Evolutionary conservation across 345 rosid species (phyloP).

Genomic region (Linum usitatissimum): DNA sequence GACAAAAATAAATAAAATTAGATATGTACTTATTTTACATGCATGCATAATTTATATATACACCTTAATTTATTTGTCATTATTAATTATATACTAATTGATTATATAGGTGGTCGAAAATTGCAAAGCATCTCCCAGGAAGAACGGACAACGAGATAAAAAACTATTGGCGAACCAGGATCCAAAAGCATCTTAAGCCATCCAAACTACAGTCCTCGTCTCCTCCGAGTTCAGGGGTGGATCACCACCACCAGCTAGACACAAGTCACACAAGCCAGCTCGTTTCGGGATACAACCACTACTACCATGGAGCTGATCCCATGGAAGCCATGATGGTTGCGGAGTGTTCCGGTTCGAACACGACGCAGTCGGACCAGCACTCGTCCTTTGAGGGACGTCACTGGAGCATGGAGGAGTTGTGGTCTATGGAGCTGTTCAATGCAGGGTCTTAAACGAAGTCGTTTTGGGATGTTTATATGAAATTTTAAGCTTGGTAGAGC

Average conservation of each 20-base stretch:
- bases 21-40: background rate
- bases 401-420: conserved; percentile 81
- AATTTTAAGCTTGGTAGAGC: background rate
- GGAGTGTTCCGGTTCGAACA: background rate
- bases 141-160: conserved; percentile 97
- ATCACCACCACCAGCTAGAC: background rate
- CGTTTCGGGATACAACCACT: conserved; percentile 28
- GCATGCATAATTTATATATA: background rate
- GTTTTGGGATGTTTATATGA: background rate
- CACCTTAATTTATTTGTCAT: background rate
- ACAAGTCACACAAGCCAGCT: background rate
- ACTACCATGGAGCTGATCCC: background rate
- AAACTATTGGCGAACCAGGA: conserved; percentile 91
- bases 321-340: background rate
- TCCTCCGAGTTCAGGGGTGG: background rate
- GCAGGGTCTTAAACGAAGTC: background rate
- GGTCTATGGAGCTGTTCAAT: conserved; percentile 64
- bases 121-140: conserved; percentile 93
- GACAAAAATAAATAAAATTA: too few species aligned
- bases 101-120: conserved; percentile 66
- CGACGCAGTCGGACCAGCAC: conserved; percentile 5
- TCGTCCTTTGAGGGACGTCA: conserved; percentile 38
- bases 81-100: too few species aligned
- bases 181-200: conserved; percentile 81
- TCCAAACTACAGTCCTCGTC: conserved; percentile 12